Conservation (phyloP, 768 basidiomycete species). For the Suillus clintonianus region DNA sequence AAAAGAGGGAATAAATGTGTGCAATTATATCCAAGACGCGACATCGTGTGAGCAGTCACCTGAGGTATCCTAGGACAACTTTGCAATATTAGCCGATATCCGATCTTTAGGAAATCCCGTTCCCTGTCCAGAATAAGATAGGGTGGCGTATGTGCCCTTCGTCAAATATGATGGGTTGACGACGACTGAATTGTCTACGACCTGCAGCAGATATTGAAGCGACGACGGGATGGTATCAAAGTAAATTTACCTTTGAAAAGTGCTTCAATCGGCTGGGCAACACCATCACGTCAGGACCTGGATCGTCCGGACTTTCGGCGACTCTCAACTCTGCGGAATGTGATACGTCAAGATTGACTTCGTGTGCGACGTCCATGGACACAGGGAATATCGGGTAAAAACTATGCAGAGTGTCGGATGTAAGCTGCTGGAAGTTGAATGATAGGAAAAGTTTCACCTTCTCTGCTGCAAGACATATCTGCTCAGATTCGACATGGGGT, state of each 20-base stretch:
- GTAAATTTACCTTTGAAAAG: constrained; percentile 73
- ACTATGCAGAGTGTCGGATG: constrained; percentile 39
- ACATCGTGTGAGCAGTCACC: background rate
- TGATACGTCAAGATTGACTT: constrained; percentile 89
- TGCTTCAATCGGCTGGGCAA: constrained; percentile 88
- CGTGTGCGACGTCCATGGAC: constrained; percentile 68
- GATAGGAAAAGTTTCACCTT: constrained; percentile 50
- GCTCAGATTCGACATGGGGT: constrained; percentile 77
- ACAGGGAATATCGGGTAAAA: constrained; percentile 96
- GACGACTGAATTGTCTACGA: constrained; percentile 73
- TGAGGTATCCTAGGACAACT: constrained; percentile 19
- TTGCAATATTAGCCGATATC: constrained; percentile 27
- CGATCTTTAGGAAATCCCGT: constrained; percentile 29
- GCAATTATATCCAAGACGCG: background rate
- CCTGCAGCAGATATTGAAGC: constrained; percentile 41
- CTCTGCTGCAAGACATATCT: constrained; percentile 85
- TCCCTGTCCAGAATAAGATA: constrained; percentile 36
- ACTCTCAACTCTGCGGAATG: constrained; percentile 59
- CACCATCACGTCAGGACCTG: constrained; percentile 82
- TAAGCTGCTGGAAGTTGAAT: background rate
- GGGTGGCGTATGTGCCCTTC: constrained; percentile 56
- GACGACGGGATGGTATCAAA: background rate
- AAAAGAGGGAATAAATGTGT: background rate
- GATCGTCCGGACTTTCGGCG: constrained; percentile 36
- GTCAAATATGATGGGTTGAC: constrained; percentile 84